Evolutionary conservation across 2,329 filamentous ascomycete species (phyloP), one percentile per base, ranked within the genome.

Genomic region (Saccharata proteae): DNA sequence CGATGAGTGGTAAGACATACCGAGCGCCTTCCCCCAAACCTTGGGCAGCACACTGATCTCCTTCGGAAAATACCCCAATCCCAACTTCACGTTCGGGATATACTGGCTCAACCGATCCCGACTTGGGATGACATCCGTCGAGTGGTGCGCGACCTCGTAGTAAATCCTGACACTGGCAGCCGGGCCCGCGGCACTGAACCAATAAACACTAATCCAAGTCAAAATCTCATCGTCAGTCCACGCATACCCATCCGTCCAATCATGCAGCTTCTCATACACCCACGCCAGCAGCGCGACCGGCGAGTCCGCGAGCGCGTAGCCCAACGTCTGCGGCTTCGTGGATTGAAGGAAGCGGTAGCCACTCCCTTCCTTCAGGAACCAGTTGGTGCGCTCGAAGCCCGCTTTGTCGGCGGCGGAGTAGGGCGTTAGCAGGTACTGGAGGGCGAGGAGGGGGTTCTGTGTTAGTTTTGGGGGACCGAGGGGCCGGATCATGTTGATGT

Each of bases 211-310:
- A 1, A 85, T 55, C 81, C 80, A 88, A 0, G 74, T 81, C 16
- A 82, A 55, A 6, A 86, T 66, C 55, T 86, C 80, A 33, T 85
- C 78, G 38, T 83, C 75, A 0, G 71, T 77, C 80, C 80, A 86
- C 0, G 68, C 58, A 45, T 84, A 84, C 1, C 43, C 44, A 43
- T 86, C 80, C 0, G 74, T 75, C 81, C 80, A 88, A 43, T 80
- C 75, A 41, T 77, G 71, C 21, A 88, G 57, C 49, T 88, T 88
- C 55, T 88, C 82, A 41, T 80, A 80, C 19, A 88, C 74, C 82
- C 82, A 90, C 0, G 78, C 71, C 1, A 88, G 60, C 3, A 84
- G 57, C 0, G 69, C 78, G 0, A 81, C 69, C 0, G 81, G 82
- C 5, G 69, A 76, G 47, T 85, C 80, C 1, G 70, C 64, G 3